phyloP scores from a whole-genome alignment of 192 early-diverging fungal genomes.

The Dissophora globulifera region DNA sequence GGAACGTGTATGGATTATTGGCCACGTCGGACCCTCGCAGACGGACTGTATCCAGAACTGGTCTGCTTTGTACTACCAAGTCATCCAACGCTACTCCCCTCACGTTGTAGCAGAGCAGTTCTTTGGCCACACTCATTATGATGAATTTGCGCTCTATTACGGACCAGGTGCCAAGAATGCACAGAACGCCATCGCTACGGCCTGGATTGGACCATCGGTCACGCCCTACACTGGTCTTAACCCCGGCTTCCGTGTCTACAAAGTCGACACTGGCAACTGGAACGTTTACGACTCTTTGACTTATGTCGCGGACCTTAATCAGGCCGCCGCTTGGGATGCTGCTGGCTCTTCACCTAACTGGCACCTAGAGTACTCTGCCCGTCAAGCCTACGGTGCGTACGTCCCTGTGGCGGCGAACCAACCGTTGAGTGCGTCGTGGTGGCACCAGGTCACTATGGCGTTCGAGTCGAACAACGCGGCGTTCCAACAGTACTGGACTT shows the following conservation, averaged over 20 bases:
- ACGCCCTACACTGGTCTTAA: constrained; percentile 59
- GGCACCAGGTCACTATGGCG: constrained; percentile 59
- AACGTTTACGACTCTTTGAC: constrained; percentile 59
- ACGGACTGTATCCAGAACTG: constrained; percentile 60
- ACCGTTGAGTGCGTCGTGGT: constrained; percentile 56
- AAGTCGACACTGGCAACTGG: constrained; percentile 58
- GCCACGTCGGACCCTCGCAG: constrained; percentile 59
- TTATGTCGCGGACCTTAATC: constrained; percentile 59
- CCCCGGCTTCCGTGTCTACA: constrained; percentile 65
- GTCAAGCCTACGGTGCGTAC: constrained; percentile 45
- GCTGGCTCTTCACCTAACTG: constrained; percentile 43
- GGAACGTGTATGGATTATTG: constrained; percentile 64
- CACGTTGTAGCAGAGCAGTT: constrained; percentile 64
- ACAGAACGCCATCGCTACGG: constrained; percentile 52
- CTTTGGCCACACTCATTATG: constrained; percentile 64
- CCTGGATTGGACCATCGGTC: constrained; percentile 60
- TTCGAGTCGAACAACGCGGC: constrained; percentile 47
- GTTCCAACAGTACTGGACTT: constrained; percentile 56
- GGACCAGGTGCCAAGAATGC: constrained; percentile 24
- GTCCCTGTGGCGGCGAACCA: constrained; percentile 5
- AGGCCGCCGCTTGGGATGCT: constrained; percentile 49
- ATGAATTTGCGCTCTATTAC: constrained; percentile 63
- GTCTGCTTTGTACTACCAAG: constrained; percentile 61
- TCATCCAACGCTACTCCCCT: constrained; percentile 61
- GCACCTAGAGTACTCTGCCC: constrained; percentile 63